These are phyloP conservation scores for Mychonastes homosphaera DNA, from an alignment of 139 green algal species.

Conservation along the genomic window DNA sequence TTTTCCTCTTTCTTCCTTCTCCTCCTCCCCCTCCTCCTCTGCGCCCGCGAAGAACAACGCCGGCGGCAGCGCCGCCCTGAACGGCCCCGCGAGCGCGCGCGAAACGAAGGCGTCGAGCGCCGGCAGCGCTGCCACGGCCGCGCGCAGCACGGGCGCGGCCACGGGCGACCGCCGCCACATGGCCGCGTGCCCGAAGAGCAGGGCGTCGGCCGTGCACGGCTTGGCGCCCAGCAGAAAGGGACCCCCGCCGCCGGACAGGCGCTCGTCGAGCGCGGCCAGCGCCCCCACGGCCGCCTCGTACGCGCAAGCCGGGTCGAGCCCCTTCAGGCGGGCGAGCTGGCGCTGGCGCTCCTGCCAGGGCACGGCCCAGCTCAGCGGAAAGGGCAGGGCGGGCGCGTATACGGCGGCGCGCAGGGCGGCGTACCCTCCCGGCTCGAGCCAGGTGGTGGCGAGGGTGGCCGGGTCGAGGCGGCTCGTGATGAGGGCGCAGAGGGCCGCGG, in stretches of 20 bases:
- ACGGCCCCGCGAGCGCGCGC: constrained; percentile 7
- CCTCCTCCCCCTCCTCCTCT: no score
- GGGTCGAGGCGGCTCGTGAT: constrained; percentile 33
- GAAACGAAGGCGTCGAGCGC: constrained; percentile 15
- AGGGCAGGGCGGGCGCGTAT: constrained; percentile 34
- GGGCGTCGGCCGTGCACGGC: constrained; percentile 50
- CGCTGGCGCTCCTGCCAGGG: constrained; percentile 29
- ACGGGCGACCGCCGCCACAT: constrained; percentile 39
- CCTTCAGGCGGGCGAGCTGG: constrained; percentile 19
- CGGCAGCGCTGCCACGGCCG: constrained; percentile 7
- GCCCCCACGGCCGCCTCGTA: constrained; percentile 30
- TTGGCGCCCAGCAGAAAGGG: constrained; percentile 44
- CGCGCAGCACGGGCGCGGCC: constrained; percentile 37
- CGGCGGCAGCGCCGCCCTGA: no score
- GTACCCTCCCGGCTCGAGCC: constrained; percentile 42
- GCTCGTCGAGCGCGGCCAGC: constrained; percentile 32
- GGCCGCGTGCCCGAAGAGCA: constrained; percentile 47
- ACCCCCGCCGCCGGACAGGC: constrained; percentile 19
- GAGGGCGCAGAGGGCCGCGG: constrained; percentile 35
- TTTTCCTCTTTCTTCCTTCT: no score
- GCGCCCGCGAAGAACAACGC: no score
- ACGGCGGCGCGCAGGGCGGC: constrained; percentile 20
- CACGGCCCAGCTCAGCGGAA: constrained; percentile 48
- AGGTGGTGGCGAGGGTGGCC: constrained; percentile 36
- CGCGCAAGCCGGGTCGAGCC: constrained; percentile 25